Conservation (phyloP, 1,284 basidiomycete species). For the Malassezia yamatoensis region DNA sequence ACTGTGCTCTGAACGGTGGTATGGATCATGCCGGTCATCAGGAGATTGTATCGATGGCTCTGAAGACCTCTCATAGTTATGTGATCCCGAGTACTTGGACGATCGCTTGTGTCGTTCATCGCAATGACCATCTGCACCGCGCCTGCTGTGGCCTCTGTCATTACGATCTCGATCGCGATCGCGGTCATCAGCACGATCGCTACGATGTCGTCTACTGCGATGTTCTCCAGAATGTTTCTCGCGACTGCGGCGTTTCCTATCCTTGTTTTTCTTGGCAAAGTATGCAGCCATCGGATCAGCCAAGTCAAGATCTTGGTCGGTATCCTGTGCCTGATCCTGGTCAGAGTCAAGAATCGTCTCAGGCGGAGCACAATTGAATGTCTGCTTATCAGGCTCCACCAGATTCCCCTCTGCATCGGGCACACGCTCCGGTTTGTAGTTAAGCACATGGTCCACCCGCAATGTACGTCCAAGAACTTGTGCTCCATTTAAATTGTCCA, state of each 20-base stretch:
- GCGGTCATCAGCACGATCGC: too few species aligned
- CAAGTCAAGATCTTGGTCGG: constrained; percentile 60
- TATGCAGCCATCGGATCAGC: constrained; percentile 97
- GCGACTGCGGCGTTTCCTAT: background rate
- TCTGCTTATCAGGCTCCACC: constrained; percentile 60
- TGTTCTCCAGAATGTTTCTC: background rate
- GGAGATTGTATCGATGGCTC: too few species aligned
- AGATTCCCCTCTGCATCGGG: constrained; percentile 71
- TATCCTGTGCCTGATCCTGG: constrained; percentile 6
- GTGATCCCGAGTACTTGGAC: too few species aligned
- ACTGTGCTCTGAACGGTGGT: background rate
- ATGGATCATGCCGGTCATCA: background rate
- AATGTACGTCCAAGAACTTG: constrained; percentile 73
- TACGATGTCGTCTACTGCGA: background rate
- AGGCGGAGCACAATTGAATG: constrained; percentile 35
- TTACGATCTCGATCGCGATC: too few species aligned
- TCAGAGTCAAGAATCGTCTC: constrained; percentile 8
- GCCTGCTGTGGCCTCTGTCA: too few species aligned
- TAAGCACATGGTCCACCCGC: constrained; percentile 80
- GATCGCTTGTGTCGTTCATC: background rate
- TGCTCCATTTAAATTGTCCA: constrained; percentile 95
- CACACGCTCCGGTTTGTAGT: constrained; percentile 74
- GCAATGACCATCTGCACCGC: background rate
- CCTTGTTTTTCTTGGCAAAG: constrained; percentile 26
- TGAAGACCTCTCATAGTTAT: too few species aligned